Percentiles rank a stretch among this genome's conserved stretches.
phyloP scores from a whole-genome alignment of 2,329 filamentous ascomycete genomes.

The Pseudogymnoascus sp. region DNA sequence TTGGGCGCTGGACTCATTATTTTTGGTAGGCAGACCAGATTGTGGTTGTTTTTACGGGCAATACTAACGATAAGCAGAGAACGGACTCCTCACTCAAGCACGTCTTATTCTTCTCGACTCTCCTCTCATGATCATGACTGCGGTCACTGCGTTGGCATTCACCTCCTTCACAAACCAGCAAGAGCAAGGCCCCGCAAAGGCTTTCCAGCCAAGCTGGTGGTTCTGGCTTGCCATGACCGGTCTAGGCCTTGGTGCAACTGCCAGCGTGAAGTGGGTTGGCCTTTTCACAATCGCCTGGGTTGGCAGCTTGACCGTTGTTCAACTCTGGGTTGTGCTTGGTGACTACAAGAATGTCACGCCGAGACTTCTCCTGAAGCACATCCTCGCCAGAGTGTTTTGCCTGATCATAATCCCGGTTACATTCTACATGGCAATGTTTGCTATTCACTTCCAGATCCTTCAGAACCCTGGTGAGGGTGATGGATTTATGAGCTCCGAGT shows the following conservation, averaged over 20 bases:
- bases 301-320: conserved; percentile 77
- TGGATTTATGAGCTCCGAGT: conserved; percentile 99
- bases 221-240: conserved; percentile 90
- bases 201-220: conserved; percentile 91
- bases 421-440: conserved; percentile 97
- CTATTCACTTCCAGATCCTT: conserved; percentile 88
- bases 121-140: conserved; percentile 86
- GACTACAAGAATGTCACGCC: conserved; percentile 79
- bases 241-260: conserved; percentile 77
- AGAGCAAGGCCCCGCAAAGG: conserved; percentile 79
- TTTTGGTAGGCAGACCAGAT: conserved; percentile 55
- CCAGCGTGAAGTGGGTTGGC: conserved; percentile 98
- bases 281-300: conserved; percentile 99
- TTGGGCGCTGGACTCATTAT: conserved; percentile 81
- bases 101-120: conserved; percentile 94
- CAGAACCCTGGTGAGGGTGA: conserved; percentile 94
- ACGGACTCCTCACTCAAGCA: conserved; percentile 89
- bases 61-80: conserved; percentile 53
- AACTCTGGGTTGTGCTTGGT: conserved; percentile 91
- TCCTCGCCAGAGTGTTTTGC: conserved; percentile 84
- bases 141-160: conserved; percentile 83
- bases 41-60: background rate
- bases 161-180: conserved; percentile 94
- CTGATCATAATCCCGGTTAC: conserved; percentile 78
- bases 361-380: conserved; percentile 83